phyloP scores from a whole-genome alignment of 371 early-diverging fungal genomes.

The Entomophthora muscae region DNA sequence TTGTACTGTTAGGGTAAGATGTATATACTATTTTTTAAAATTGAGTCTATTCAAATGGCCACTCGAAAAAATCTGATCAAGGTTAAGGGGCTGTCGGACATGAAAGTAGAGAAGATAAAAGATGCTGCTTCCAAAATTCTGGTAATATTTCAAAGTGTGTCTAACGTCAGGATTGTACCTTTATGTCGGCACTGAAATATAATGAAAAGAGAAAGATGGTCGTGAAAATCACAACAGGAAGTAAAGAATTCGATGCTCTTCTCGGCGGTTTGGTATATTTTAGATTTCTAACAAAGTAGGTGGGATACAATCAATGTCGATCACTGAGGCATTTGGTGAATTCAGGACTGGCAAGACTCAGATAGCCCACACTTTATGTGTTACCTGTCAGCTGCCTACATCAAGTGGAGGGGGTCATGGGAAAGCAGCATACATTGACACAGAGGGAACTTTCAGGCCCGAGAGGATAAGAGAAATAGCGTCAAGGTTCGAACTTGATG shows the following conservation, averaged over 20 bases:
- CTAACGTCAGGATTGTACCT: conserved; percentile 11
- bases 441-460: conserved; percentile 60
- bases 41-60: conserved; percentile 64
- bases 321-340: conserved; percentile 73
- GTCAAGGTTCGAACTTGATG: conserved; percentile 49
- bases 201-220: conserved; percentile 35
- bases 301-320: conserved; percentile 75
- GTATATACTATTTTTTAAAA: not conserved
- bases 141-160: conserved; percentile 12
- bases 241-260: conserved; percentile 88
- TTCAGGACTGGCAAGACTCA: conserved; percentile 74
- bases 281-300: conserved; percentile 20
- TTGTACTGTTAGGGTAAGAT: conserved; percentile 44
- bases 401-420: conserved; percentile 45
- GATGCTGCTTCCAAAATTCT: conserved; percentile 41
- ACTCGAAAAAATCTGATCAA: conserved; percentile 42
- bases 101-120: conserved; percentile 76
- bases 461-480: conserved; percentile 59
- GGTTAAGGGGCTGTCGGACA: conserved; percentile 69
- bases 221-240: conserved; percentile 77
- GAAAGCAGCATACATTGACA: conserved; percentile 55
- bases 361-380: conserved; percentile 56
- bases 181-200: conserved; percentile 77
- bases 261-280: conserved; percentile 48
- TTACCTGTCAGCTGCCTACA: conserved; percentile 46